These are phyloP conservation scores for Trichoderma gamsii DNA, from an alignment of 495 filamentous ascomycete species.

Conservation along the genomic window DNA sequence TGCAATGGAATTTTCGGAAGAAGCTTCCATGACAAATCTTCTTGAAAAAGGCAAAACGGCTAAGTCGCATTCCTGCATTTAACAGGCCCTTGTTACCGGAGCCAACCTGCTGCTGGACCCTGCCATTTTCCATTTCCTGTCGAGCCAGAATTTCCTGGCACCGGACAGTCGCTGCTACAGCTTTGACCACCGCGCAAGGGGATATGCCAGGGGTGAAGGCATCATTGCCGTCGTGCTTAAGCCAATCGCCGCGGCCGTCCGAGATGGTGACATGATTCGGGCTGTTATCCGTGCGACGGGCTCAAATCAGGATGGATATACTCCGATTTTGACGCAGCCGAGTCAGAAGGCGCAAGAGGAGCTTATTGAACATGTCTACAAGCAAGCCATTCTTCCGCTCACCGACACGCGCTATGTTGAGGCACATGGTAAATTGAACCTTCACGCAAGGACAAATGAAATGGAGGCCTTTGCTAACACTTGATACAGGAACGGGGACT, in stretches of 20 bases:
- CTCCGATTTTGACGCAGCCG: constrained; percentile 47
- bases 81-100: constrained; percentile 43
- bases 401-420: constrained; percentile 42
- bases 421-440: constrained; percentile 26
- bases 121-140: constrained; percentile 27
- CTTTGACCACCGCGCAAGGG: constrained; percentile 54
- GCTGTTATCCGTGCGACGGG: constrained; percentile 51
- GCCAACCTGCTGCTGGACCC: constrained; percentile 44
- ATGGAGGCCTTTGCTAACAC: background rate
- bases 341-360: constrained; percentile 43
- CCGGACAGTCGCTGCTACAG: constrained; percentile 42
- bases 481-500: constrained; percentile 44
- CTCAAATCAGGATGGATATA: constrained; percentile 49
- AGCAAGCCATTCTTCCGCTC: constrained; percentile 37
- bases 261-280: constrained; percentile 47
- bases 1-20: background rate
- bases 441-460: background rate
- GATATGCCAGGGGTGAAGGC: constrained; percentile 58
- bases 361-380: constrained; percentile 45
- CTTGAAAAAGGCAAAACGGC: background rate
- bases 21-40: background rate
- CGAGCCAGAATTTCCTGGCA: constrained; percentile 31
- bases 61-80: background rate
- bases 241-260: constrained; percentile 39
- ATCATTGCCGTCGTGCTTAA: constrained; percentile 51